Conservation (phyloP, 2,329 filamentous ascomycete genomes). For the Zalaria sp. region DNA sequence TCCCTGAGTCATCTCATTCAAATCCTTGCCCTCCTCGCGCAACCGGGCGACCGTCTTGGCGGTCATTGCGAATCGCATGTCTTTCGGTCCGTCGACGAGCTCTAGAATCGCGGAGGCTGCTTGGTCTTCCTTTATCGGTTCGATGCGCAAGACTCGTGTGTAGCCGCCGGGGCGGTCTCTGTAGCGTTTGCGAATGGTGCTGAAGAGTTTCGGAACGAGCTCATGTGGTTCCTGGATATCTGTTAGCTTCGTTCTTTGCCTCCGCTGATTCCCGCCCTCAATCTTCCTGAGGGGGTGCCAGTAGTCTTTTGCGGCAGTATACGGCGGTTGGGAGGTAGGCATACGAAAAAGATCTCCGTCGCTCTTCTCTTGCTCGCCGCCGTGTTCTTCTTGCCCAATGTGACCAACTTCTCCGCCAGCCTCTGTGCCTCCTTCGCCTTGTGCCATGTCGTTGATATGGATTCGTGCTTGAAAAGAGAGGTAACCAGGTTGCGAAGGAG, state of each 20-base stretch:
- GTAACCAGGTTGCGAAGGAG: conserved; percentile 93
- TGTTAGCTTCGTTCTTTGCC: background rate
- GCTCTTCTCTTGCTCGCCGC: conserved; percentile 63
- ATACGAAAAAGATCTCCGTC: conserved; percentile 64
- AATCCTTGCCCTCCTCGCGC: conserved; percentile 33
- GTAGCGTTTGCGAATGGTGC: conserved; percentile 68
- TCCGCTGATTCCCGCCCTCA: too few species aligned
- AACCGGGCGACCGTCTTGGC: conserved; percentile 64
- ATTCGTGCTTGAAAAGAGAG: conserved; percentile 83
- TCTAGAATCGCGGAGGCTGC: conserved; percentile 83
- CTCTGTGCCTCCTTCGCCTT: conserved; percentile 97
- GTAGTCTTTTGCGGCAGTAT: too few species aligned
- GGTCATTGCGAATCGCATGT: conserved; percentile 90
- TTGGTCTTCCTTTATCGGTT: conserved; percentile 78
- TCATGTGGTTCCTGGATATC: conserved; percentile 46
- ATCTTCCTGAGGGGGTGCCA: too few species aligned
- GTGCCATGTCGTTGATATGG: conserved; percentile 86
- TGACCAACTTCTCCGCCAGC: conserved; percentile 87
- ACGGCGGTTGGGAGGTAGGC: conserved; percentile 18
- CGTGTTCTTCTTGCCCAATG: conserved; percentile 84
- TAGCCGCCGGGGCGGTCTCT: conserved; percentile 71
- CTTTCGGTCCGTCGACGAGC: conserved; percentile 83
- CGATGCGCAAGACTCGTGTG: conserved; percentile 84
- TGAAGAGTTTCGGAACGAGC: conserved; percentile 77
- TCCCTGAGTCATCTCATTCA: conserved; percentile 57